phyloP scores from a whole-genome alignment of 805 yeast genomes.

The Hanseniaspora mollemarum region DNA sequence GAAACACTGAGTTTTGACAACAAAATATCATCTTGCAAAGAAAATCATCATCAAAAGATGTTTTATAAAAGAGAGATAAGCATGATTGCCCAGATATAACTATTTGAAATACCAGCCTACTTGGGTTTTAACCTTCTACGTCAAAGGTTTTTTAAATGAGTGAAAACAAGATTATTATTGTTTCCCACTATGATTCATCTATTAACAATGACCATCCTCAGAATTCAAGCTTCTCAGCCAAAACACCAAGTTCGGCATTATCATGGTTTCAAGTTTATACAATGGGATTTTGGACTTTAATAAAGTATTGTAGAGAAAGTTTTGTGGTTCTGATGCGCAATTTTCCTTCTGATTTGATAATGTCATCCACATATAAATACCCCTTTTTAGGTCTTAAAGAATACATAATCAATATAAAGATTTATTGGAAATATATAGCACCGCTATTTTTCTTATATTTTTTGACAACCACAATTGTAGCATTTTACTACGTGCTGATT shows the following conservation, averaged over 20 bases:
- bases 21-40: no score
- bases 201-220: neutral
- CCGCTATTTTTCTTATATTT: slow-evolving; percentile 23
- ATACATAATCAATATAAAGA: slow-evolving; percentile 19
- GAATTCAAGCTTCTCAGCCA: neutral
- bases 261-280: slow-evolving; percentile 6
- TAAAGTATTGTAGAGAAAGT: slow-evolving; percentile 6
- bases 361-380: slow-evolving; percentile 18
- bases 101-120: no score
- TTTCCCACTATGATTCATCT: slow-evolving; percentile 2
- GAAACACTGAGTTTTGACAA: no score
- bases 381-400: slow-evolving; percentile 26
- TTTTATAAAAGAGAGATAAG: no score
- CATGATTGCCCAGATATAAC: no score
- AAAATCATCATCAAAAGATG: no score
- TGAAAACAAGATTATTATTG: neutral
- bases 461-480: slow-evolving; percentile 22
- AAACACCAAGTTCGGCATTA: neutral
- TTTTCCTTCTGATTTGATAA: neutral
- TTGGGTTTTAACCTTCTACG: neutral
- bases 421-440: slow-evolving; percentile 26
- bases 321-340: neutral
- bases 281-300: neutral
- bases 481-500: slow-evolving; percentile 21
- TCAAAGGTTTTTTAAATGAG: neutral